Evolutionary conservation across 148 eudicot genomes (phyloP).

Genomic region (Selenicereus undatus): DNA sequence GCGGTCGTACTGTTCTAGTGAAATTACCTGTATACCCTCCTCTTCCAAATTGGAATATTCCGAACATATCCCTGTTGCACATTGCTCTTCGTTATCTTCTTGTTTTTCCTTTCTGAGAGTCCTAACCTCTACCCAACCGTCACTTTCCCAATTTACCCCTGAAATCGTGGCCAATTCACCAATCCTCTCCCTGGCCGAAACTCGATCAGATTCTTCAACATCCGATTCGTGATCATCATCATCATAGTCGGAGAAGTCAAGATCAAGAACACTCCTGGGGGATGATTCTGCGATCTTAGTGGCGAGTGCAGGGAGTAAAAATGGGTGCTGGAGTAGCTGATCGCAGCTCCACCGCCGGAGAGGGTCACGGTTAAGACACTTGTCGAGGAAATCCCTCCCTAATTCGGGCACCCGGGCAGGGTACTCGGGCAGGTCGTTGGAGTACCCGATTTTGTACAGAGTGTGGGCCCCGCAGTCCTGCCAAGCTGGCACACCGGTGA

Average conservation of each 20-base stretch:
- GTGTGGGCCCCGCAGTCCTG: constrained; percentile 46
- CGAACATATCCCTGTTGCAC: constrained; percentile 9
- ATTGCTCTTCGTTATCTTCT: neutral
- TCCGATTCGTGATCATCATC: constrained; percentile 10
- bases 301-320: constrained; percentile 21
- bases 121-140: constrained; percentile 68
- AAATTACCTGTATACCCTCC: constrained; percentile 13
- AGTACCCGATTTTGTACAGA: constrained; percentile 50
- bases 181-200: constrained; percentile 32
- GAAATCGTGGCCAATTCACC: constrained; percentile 32
- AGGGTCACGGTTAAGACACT: constrained; percentile 48
- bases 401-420: constrained; percentile 42
- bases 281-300: constrained; percentile 24
- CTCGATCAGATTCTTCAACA: neutral
- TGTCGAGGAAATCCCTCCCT: constrained; percentile 53
- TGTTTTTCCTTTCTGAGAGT: neutral
- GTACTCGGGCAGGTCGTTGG: constrained; percentile 44
- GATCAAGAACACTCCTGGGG: constrained; percentile 57
- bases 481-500: constrained; percentile 75
- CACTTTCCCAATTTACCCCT: constrained; percentile 69
- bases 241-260: constrained; percentile 29
- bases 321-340: constrained; percentile 68
- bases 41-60: constrained; percentile 21
- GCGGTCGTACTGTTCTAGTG: neutral
- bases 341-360: constrained; percentile 63